A percentile compares a stretch with the other conserved stretches of the same genome.
These are phyloP conservation scores for Aspergillus unguis DNA, from an alignment of 2,329 filamentous ascomycete genomes.

Conservation along the genomic window DNA sequence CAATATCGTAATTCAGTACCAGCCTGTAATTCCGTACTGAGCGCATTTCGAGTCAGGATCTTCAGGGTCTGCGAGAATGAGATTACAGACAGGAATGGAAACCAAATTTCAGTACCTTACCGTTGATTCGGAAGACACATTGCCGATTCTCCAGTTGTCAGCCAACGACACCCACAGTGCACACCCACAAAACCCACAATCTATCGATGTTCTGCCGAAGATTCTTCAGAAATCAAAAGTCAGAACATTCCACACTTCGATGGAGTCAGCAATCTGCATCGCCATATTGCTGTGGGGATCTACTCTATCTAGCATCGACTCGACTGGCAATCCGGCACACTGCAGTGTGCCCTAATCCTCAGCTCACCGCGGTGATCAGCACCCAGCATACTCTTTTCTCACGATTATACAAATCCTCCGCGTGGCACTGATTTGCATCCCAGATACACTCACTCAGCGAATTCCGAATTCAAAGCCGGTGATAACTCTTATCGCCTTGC, in stretches of 20 bases:
- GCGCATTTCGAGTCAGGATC: background rate
- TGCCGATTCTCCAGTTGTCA: background rate
- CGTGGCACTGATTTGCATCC: too few relatives aligned
- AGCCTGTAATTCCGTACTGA: background rate
- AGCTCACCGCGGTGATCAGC: too few relatives aligned
- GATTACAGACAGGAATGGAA: background rate
- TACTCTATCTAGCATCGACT: background rate
- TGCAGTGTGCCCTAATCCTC: too few relatives aligned
- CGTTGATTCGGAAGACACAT: background rate
- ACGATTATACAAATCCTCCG: too few relatives aligned
- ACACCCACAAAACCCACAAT: background rate
- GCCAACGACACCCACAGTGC: constrained; percentile 1
- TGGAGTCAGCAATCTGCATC: too few relatives aligned
- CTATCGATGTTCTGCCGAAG: background rate
- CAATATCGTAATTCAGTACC: background rate
- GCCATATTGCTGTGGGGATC: too few relatives aligned
- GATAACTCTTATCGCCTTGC: background rate
- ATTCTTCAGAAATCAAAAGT: background rate
- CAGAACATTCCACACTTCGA: too few relatives aligned
- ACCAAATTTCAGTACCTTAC: background rate
- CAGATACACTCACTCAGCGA: too few relatives aligned
- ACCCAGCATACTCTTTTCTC: too few relatives aligned
- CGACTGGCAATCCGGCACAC: too few relatives aligned
- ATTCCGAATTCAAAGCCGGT: too few relatives aligned
- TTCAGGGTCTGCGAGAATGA: background rate